Evolutionary conservation across 2,329 filamentous ascomycete species (phyloP).

Genomic region (Dactylellina sp.): DNA sequence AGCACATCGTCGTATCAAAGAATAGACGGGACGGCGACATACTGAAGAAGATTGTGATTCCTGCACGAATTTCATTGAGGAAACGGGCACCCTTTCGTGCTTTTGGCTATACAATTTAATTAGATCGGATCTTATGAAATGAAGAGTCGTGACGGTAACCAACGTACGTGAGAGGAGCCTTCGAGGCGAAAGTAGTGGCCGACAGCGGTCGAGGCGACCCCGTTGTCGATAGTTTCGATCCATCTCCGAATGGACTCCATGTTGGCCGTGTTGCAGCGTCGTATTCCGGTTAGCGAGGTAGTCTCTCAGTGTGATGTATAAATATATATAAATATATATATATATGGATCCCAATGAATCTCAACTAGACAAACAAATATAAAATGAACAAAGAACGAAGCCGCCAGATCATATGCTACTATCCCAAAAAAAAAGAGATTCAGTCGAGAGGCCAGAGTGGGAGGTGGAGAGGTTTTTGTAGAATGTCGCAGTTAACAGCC

Average conservation of each 20-base stretch:
- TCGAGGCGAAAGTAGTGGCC: conserved; percentile 83
- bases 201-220: conserved; percentile 74
- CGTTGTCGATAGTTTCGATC: conserved; percentile 68
- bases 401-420: conserved; percentile 34
- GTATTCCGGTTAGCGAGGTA: conserved; percentile 36
- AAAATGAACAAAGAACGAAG: conserved; percentile 32
- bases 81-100: conserved; percentile 81
- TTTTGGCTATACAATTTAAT: conserved; percentile 67
- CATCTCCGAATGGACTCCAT: conserved; percentile 49
- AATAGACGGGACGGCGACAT: neutral
- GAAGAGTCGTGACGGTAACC: no score
- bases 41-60: conserved; percentile 73
- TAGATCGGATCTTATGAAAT: neutral
- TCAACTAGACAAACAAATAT: conserved; percentile 3
- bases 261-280: conserved; percentile 23
- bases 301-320: neutral
- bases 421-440: conserved; percentile 28
- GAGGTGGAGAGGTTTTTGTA: conserved; percentile 57
- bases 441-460: conserved; percentile 35
- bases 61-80: conserved; percentile 85
- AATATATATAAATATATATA: no score
- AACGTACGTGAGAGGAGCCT: conserved; percentile 75
- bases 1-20: neutral
- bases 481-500: conserved; percentile 8
- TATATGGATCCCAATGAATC: no score